Base-by-base conservation (phyloP, 345 rosid species). In the Arabidopsis arenosa region DNA sequence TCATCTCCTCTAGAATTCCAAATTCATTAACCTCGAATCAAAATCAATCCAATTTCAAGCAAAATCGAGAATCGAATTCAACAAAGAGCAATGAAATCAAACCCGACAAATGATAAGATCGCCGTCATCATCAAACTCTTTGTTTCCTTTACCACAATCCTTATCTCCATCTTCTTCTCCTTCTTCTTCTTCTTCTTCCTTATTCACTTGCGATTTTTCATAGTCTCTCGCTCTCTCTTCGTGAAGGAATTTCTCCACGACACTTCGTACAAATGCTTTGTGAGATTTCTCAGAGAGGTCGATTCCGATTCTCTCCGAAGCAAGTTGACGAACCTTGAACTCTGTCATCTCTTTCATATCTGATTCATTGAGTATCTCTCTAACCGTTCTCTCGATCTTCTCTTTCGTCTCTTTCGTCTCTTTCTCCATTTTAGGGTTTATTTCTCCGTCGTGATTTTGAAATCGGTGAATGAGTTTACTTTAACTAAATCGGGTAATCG, bases 41-140 rank as follows among this genome's bases (percentile, higher is more conserved):
- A 18, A 21, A 10, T 10, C 0, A 18, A 18, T 18, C 21, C 21
- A 18, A 18, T 18, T 1, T 18, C 21, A 18, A 18, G 21, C 21
- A 18, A 18, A 18, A 18, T 18, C 21, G 21, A 18, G 21, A 18
- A 18, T 18, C 21, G 21, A 18, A 18, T 18, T 18, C 21, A 18
- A 18, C 21, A 18, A 18, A 18, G 21, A 18, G 21, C 21, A 18
- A 18, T 21, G 12, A 36, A 61, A 54, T 43, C 80, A 7, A 37
- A 91, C 98, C 84, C 83, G 78, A 76, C 97, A 90, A 83, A 94
- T 74, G 72, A 94, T 82, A 72, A 86, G 92, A 79, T 94, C 88
- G 2, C 97, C 97, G 3, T 85, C 91, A 49, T 94, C 97, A 52
- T 89, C 92, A 3, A 77, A 85, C 88, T 91, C 90, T 58, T 81